Evolutionary conservation across 306 rosid genomes (phyloP).

Genomic region (Begonia peltatifolia): DNA sequence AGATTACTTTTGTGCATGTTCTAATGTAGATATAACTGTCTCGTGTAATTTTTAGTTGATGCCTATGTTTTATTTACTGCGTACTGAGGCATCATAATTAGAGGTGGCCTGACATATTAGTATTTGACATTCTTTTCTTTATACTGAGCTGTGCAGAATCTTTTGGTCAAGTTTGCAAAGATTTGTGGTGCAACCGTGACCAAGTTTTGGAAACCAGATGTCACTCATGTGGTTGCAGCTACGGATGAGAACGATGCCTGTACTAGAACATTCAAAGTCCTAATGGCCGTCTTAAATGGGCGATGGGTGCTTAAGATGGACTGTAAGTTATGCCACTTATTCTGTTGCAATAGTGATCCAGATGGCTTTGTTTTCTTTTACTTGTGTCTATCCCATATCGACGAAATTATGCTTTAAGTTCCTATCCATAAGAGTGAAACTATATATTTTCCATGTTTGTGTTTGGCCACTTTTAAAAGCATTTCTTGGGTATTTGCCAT

Average conservation of each 20-base stretch:
- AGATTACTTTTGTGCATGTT: no score
- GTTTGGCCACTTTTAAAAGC: no score
- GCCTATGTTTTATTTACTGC: no score
- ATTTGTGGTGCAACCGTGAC: constrained; percentile 47
- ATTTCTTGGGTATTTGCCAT: no score
- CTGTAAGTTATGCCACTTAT: constrained; percentile 34
- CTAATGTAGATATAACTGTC: no score
- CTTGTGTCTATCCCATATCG: no score
- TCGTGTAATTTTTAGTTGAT: no score
- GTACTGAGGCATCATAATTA: neutral
- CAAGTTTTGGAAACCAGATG: constrained; percentile 59
- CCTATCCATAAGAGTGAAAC: no score
- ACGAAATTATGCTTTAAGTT: no score
- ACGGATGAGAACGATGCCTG: constrained; percentile 69
- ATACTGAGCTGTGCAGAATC: constrained; percentile 24
- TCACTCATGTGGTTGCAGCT: constrained; percentile 80
- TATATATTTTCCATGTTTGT: no score
- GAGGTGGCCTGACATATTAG: neutral
- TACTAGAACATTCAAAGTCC: constrained; percentile 68
- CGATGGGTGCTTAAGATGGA: constrained; percentile 73
- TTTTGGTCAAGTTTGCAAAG: constrained; percentile 41
- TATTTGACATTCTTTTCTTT: neutral
- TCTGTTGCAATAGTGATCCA: neutral
- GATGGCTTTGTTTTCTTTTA: neutral
- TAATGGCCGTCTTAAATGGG: constrained; percentile 73